Evolutionary conservation across 148 eudicot genomes (phyloP), one percentile per base, ranked within the genome.

Genomic region (Talinum fruticosum): DNA sequence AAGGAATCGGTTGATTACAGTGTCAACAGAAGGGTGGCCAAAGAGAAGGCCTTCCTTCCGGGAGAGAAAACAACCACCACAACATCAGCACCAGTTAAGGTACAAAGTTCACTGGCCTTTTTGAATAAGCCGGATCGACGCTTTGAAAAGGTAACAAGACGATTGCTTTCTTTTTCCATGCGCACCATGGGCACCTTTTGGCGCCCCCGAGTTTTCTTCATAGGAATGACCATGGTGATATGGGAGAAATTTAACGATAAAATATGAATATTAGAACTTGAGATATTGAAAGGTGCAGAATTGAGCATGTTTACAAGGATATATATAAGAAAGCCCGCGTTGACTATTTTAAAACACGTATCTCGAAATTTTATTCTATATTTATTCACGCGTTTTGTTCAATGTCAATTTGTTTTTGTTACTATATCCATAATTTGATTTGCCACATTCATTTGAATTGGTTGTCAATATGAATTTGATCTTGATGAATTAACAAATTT

Each of bases 161-260:
- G 75, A 45, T 45, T 72, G 75, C 75, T 72, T 29, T 72, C 59
- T 29, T 49, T 72, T 19, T 45, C 61, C 61, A 72, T 72, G 57
- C 59, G 75, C 41, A 44, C 75, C 61, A 72, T 44, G 57, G 57
- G 36, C 14, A 72, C 36, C 75, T 47, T 72, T 72, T 72, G 75
- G 23, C 75, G 23, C n/a, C 75, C 75, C n/a, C 21, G 28, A 14
- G 32, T 41, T 45, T 49, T 47, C 23, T 28, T 72, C 59, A 13
- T 21, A 29, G 61, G 35, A 18, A 4, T 45, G 24, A 53, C 61
- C 75, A 72, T 72, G 75, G 28, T 21, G 51, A 69, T 37, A 34
- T 4, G 1, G 28, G 6, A 21, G 28, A n/a, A 57, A 57, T 10
- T 57, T 2, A 15, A 19, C 23, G 57, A 19, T 15, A 19, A 10